These are phyloP conservation scores for Picochlorum sp. DNA, from an alignment of 139 green algal genomes.

Conservation along the genomic window DNA sequence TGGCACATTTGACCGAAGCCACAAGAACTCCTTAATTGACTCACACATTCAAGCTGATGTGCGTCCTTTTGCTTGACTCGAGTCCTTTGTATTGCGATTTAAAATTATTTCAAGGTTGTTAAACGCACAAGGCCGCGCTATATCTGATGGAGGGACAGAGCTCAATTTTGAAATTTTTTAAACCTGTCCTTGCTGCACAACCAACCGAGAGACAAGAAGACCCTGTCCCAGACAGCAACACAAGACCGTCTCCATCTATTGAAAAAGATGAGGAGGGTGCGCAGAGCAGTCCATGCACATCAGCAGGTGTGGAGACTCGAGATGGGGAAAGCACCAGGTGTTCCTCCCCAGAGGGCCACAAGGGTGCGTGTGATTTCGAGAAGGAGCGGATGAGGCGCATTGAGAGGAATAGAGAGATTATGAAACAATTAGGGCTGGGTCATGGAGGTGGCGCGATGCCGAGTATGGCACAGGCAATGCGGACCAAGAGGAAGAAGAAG, in stretches of 20 bases:
- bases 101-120: not conserved
- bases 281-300: too few relatives aligned
- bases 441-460: not conserved
- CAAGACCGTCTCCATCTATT: too few relatives aligned
- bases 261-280: too few relatives aligned
- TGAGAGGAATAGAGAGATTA: conserved; percentile 16
- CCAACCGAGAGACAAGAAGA: too few relatives aligned
- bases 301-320: too few relatives aligned
- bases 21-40: too few relatives aligned
- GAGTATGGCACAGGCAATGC: too few relatives aligned
- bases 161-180: conserved; percentile 1
- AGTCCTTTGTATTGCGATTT: not conserved
- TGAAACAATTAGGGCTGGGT: conserved; percentile 6
- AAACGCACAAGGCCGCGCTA: not conserved
- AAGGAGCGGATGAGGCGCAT: conserved; percentile 13
- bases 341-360: too few relatives aligned
- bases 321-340: too few relatives aligned
- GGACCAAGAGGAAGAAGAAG: not conserved
- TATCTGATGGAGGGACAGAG: conserved; percentile 19
- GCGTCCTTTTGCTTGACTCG: not conserved
- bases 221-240: too few relatives aligned
- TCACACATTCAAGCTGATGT: too few relatives aligned
- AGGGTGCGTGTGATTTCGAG: conserved; percentile 6
- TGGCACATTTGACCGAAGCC: too few relatives aligned
- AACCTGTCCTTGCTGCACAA: not conserved